Conservation (phyloP, 73 alveolate species). For the Paramecium primaurelia region DNA sequence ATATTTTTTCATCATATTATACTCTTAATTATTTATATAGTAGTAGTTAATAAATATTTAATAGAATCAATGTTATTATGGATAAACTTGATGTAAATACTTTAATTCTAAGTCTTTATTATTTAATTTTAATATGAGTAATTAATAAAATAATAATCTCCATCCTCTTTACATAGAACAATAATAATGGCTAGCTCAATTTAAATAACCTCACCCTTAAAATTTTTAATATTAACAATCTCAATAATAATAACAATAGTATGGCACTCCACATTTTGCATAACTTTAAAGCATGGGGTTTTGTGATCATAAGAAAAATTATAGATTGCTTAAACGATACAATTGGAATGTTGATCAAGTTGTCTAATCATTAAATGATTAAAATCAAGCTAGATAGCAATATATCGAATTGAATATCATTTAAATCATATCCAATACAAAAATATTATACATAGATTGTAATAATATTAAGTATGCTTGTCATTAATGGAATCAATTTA, state of each 20-base stretch:
- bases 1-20: too few relatives aligned
- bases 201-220: not conserved
- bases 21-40: too few relatives aligned
- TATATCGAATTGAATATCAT: not conserved
- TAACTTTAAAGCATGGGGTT: not conserved
- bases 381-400: not conserved
- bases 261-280: not conserved
- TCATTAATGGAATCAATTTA: conserved; percentile 14
- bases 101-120: not conserved
- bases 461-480: conserved; percentile 42
- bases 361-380: not conserved
- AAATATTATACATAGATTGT: not conserved
- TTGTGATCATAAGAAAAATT: not conserved
- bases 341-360: not conserved
- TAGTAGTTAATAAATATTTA: not conserved
- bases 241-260: not conserved
- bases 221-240: not conserved
- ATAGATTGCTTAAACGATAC: not conserved
- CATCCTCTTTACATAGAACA: conserved; percentile 11
- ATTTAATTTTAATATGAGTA: not conserved
- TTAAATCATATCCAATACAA: not conserved
- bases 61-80: not conserved
- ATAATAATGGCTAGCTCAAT: not conserved
- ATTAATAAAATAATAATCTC: not conserved
- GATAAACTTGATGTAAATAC: not conserved